Evolutionary conservation across 768 basidiomycete genomes (phyloP).

Genomic region (Xanthoconium purpureum): DNA sequence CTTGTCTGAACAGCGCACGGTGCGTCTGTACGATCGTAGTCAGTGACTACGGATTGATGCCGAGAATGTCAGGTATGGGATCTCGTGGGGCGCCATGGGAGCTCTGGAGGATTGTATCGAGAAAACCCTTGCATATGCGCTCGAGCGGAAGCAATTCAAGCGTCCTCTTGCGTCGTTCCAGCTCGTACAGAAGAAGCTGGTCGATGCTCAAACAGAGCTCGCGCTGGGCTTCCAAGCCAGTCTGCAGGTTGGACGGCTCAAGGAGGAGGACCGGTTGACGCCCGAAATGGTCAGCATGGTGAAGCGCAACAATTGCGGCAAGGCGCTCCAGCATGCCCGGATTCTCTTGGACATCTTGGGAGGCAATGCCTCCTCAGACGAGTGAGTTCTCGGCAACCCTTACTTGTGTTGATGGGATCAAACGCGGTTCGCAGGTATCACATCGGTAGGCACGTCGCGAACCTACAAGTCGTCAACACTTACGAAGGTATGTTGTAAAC

Average conservation of each 20-base stretch:
- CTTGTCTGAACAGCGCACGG: constrained; percentile 88
- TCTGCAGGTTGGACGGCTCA: constrained; percentile 80
- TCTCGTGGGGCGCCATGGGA: constrained; percentile 95
- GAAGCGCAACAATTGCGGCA: constrained; percentile 95
- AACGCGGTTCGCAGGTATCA: constrained; percentile 59
- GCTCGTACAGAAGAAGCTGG: constrained; percentile 96
- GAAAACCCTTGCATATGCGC: constrained; percentile 75
- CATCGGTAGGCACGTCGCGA: constrained; percentile 91
- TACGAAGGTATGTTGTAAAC: constrained; percentile 67
- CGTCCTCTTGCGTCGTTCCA: constrained; percentile 93
- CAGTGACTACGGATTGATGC: neutral
- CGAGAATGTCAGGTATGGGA: constrained; percentile 57
- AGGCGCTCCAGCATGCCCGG: constrained; percentile 81
- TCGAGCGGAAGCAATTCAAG: constrained; percentile 88
- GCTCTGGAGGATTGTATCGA: constrained; percentile 88
- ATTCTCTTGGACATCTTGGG: constrained; percentile 86
- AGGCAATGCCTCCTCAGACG: constrained; percentile 90
- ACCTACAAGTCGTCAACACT: constrained; percentile 93
- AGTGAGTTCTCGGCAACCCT: constrained; percentile 47
- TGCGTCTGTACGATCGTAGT: constrained; percentile 19
- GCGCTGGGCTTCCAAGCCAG: constrained; percentile 75
- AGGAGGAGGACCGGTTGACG: constrained; percentile 67
- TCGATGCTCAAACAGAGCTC: constrained; percentile 86
- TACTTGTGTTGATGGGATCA: neutral
- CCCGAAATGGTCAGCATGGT: constrained; percentile 95